These are phyloP conservation scores for Arthrobotrys conoides DNA, from an alignment of 2,329 filamentous ascomycete species.

Conservation along the genomic window DNA sequence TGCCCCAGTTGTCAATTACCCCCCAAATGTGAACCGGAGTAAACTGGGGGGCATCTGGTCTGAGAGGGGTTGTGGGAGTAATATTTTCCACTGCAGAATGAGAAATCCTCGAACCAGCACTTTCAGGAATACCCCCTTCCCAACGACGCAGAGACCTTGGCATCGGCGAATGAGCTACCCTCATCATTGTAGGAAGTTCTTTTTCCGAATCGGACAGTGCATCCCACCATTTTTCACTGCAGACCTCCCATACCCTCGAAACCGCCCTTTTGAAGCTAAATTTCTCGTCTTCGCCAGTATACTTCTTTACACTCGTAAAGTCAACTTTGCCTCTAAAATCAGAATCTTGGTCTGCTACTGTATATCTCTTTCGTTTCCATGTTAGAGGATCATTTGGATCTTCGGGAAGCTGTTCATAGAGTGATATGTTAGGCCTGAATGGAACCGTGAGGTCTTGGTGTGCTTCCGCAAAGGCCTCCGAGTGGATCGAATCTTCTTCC, in stretches of 20 bases:
- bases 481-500: constrained; percentile 72
- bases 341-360: constrained; percentile 50
- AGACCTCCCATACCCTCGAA: constrained; percentile 86
- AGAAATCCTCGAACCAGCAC: not conserved
- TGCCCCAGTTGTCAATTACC: constrained; percentile 53
- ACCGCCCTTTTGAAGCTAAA: constrained; percentile 85
- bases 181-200: not conserved
- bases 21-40: constrained; percentile 56
- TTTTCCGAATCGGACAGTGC: constrained; percentile 5
- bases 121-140: constrained; percentile 16
- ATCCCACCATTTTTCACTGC: constrained; percentile 77
- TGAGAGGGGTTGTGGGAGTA: not conserved
- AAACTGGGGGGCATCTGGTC: constrained; percentile 45
- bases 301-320: constrained; percentile 77
- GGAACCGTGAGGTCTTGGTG: constrained; percentile 83
- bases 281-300: constrained; percentile 84
- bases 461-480: constrained; percentile 79
- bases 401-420: constrained; percentile 68
- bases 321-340: constrained; percentile 68
- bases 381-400: constrained; percentile 37
- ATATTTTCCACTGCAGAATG: not conserved
- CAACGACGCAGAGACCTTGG: constrained; percentile 47
- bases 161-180: constrained; percentile 46
- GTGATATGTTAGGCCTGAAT: constrained; percentile 83
- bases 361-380: constrained; percentile 49